Evolutionary conservation across 331 rosid species (phyloP), one percentile per base, ranked within the genome.

Genomic region (Phaseolus coccineus): DNA sequence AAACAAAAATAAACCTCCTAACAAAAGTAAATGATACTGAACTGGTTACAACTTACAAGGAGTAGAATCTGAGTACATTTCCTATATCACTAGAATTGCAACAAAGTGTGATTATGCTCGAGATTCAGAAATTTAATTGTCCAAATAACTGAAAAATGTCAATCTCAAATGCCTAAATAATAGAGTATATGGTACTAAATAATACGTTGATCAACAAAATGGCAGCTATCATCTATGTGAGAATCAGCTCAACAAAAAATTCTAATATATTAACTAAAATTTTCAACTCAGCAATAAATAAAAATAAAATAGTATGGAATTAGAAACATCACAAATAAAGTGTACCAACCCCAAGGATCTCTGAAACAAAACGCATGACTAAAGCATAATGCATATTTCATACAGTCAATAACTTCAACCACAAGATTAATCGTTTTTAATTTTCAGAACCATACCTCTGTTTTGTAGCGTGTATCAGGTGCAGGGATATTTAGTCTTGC

Each of bases 401-500:
- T 59, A 63, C 37, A 16, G 69, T n/a, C 42, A 74, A 63, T 24
- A 40, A 40, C 48, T 52, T 16, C 16, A 24, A 70, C 10, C 28
- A 79, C 62, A 42, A 57, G 24, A 80, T 37, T 9, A 25, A 51
- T 13, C 67, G 24, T 13, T 65, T 59, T 5, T 13, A 68, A 48
- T 9, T 3, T 47, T n/a, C 19, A 57, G 6, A 63, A 44, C 16
- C 83, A 62, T 86, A 92, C 97, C 97, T 95, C 97, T 67, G 97
- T 95, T 85, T 51, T 87, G 68, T 77, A 92, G 80, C 97, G 97
- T 63, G 98, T 95, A 86, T 95, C 97, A 55, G 91, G 28, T 28
- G 94, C 79, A n/a, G 98, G 98, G 69, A 95, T 76, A 68, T 92
- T 92, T 81, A 92, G 80, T 77, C 89, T 91, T 24, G 97, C 96